phyloP scores from a whole-genome alignment of 306 rosid genomes.

The Lathyrus tuberosus region DNA sequence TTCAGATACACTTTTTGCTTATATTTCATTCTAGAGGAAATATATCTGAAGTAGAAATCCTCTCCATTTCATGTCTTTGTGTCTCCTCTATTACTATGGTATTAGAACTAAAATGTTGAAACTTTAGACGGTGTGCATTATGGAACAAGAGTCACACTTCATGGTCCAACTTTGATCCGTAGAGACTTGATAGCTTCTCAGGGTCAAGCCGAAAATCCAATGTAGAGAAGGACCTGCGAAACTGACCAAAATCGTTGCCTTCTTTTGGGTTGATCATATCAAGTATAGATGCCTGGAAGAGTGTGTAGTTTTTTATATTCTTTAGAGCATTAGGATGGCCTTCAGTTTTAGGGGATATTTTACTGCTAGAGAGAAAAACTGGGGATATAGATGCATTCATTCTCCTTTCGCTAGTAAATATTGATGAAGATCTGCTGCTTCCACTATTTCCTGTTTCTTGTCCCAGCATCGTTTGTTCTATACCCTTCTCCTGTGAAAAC shows the following conservation, averaged over 20 bases:
- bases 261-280: slow-evolving; percentile 58
- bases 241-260: slow-evolving; percentile 47
- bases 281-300: slow-evolving; percentile 63
- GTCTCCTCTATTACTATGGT: neutral
- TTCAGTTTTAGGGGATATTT: slow-evolving; percentile 57
- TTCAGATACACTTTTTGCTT: too few relatives aligned
- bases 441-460: slow-evolving; percentile 48
- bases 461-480: slow-evolving; percentile 29
- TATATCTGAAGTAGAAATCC: neutral
- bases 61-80: neutral
- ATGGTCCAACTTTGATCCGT: slow-evolving; percentile 34
- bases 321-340: slow-evolving; percentile 76
- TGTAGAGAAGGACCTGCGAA: slow-evolving; percentile 58
- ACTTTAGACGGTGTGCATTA: neutral
- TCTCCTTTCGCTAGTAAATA: slow-evolving; percentile 31
- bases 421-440: slow-evolving; percentile 53
- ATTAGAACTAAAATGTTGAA: neutral
- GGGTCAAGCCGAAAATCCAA: slow-evolving; percentile 56
- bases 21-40: too few relatives aligned
- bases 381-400: slow-evolving; percentile 61
- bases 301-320: slow-evolving; percentile 60
- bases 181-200: slow-evolving; percentile 40
- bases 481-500: slow-evolving; percentile 47
- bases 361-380: slow-evolving; percentile 40
- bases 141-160: slow-evolving; percentile 5